Base-by-base conservation (phyloP, 1,139 yeast genomes). In the Pichia sp. region DNA sequence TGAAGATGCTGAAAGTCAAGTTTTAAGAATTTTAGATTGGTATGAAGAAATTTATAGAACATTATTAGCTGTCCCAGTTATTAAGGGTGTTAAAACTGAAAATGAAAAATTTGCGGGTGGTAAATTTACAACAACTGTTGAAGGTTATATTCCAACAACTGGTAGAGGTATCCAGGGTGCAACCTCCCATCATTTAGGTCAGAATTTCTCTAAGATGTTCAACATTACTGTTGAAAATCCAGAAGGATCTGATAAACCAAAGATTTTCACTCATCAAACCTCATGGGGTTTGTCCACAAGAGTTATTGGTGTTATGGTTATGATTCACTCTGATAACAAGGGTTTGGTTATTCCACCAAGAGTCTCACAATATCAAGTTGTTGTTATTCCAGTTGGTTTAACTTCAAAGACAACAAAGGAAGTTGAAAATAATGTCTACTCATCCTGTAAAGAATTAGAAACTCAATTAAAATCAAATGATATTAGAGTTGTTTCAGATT, bases 111-210 rank as follows among this genome's bases (percentile, higher is more conserved):
- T 95, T 64, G 99, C 99, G 42, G 99, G 99, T 71, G 97, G 97
- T 68, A 83, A 81, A 62, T 93, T 83, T 76, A 91, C 99, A 58
- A 89, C 97, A 51, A 91, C 99, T 46, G 85, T 84, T 60, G 99
- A 95, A 74, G 99, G 98, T 61, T 95, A 87, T 70, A 89, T 95
- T 66, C 96, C 97, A 62, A 88, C 96, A 57, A 93, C 98, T 56
- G 99, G 99, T 66, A 88, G 99, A 77, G 99, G 98, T 78, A 93
- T 95, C 64, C 99, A 95, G 75, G 99, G 98, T 73, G 99, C 90
- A 59, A 95, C 99, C 44, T 90, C 98, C 45, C 99, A 95, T 74
- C 95, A 91, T 69, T 77, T 95, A 69, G 99, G 99, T 60, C 96
- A 90, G 71, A 95, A 95, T 80, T 95, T 95, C 76, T 91, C 98